Conservation (phyloP, 306 rosid genomes). For the Pyrus communis region DNA sequence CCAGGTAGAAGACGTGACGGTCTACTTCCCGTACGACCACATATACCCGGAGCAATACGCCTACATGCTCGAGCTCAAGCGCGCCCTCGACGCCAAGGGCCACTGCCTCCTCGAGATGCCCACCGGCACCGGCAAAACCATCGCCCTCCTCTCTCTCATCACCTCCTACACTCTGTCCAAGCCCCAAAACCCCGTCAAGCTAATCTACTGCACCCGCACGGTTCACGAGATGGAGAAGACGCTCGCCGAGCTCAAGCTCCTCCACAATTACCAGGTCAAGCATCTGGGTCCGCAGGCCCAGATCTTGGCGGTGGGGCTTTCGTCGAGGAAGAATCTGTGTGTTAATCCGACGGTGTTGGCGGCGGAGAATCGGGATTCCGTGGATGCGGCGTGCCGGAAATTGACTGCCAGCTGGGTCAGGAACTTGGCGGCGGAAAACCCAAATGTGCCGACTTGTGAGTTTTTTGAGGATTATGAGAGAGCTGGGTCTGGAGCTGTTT, state of each 20-base stretch:
- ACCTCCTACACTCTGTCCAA: conserved; percentile 75
- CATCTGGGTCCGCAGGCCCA: conserved; percentile 56
- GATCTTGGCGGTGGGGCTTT: conserved; percentile 69
- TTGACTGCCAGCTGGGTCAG: conserved; percentile 88
- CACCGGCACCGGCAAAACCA: conserved; percentile 89
- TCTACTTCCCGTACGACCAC: conserved; percentile 85
- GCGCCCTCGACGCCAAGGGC: conserved; percentile 82
- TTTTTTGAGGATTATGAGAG: conserved; percentile 73
- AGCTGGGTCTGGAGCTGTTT: conserved; percentile 56
- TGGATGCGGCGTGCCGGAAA: conserved; percentile 80
- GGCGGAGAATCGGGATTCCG: conserved; percentile 73
- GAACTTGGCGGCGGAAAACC: conserved; percentile 61
- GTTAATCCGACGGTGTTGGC: conserved; percentile 48
- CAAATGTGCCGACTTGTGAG: conserved; percentile 47
- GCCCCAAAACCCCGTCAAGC: conserved; percentile 66
- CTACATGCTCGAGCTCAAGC: conserved; percentile 81
- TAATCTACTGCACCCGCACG: conserved; percentile 88
- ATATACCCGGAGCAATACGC: conserved; percentile 88
- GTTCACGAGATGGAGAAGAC: conserved; percentile 99
- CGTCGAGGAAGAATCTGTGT: conserved; percentile 82
- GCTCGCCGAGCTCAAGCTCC: conserved; percentile 68
- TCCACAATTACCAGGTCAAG: conserved; percentile 54
- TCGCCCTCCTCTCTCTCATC: conserved; percentile 75
- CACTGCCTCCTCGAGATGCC: conserved; percentile 94
- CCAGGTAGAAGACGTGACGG: conserved; percentile 64